Conservation (phyloP, 495 filamentous ascomycete species). For the Pseudomonodictys pantanalensis region DNA sequence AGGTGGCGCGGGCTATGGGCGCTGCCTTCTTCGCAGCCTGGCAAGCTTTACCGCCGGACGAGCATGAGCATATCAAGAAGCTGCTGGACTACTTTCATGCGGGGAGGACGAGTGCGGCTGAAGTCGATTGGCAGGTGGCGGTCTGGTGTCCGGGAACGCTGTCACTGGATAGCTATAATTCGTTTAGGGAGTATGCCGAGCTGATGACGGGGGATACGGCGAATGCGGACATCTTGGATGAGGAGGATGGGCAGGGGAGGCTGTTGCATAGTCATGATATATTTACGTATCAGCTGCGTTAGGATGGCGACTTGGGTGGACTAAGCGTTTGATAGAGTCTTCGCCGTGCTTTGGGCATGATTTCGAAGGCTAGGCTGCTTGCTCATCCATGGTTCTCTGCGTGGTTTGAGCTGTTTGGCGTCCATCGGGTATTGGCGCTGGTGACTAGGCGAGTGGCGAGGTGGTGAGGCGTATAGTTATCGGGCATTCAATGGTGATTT, state of each 20-base stretch:
- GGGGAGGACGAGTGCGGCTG: slow-evolving; percentile 1
- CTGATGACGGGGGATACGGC: slow-evolving; percentile 21
- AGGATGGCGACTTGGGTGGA: neutral
- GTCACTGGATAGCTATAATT: slow-evolving; percentile 3
- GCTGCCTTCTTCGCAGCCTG: slow-evolving; percentile 8
- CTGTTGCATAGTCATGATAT: slow-evolving; percentile 28
- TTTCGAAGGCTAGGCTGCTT: no score
- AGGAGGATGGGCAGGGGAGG: slow-evolving; percentile 27
- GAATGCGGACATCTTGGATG: slow-evolving; percentile 24
- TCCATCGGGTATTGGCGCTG: no score
- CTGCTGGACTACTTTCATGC: slow-evolving; percentile 14
- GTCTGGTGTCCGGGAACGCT: slow-evolving; percentile 14
- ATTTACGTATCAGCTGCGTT: slow-evolving; percentile 25
- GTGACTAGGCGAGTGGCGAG: no score
- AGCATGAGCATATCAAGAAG: slow-evolving; percentile 10
- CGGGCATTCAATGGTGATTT: no score
- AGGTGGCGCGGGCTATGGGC: neutral
- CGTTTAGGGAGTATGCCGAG: slow-evolving; percentile 26
- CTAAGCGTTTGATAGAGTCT: neutral
- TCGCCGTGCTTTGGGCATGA: neutral
- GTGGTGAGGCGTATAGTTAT: no score
- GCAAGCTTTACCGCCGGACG: slow-evolving; percentile 2
- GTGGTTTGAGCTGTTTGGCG: no score
- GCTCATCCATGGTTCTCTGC: no score
- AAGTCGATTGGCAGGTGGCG: slow-evolving; percentile 19